Conservation (phyloP, 192 early-diverging fungal genomes). For the Rhizoclosmatium globosum region DNA sequence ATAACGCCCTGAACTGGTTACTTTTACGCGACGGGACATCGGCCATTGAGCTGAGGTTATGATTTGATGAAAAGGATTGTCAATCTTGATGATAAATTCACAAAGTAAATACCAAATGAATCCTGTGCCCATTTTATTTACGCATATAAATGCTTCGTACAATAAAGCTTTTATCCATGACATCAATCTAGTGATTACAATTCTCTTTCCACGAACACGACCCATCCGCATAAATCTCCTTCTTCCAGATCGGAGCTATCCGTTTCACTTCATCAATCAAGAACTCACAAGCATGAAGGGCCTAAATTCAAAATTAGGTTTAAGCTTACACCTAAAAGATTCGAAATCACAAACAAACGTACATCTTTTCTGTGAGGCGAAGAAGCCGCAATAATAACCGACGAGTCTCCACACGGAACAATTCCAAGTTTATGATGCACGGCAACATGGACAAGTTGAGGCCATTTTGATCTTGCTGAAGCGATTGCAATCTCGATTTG, state of each 20-base stretch:
- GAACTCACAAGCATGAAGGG: conserved; percentile 77
- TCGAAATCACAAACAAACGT: background rate
- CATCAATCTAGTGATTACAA: conserved; percentile 35
- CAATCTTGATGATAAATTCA: background rate
- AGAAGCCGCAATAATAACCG: conserved; percentile 83
- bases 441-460: conserved; percentile 69
- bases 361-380: conserved; percentile 78
- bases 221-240: conserved; percentile 87
- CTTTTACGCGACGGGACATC: conserved; percentile 3
- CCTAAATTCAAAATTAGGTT: conserved; percentile 20
- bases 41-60: background rate
- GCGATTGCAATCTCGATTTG: conserved; percentile 68
- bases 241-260: conserved; percentile 93
- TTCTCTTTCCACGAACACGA: conserved; percentile 74
- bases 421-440: conserved; percentile 81
- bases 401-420: conserved; percentile 81
- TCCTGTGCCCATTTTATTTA: too few species aligned
- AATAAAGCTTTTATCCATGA: background rate
- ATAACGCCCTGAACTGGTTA: conserved; percentile 47
- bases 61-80: background rate
- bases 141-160: background rate
- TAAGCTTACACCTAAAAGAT: background rate
- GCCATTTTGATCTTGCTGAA: conserved; percentile 70
- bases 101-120: background rate
- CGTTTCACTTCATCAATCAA: conserved; percentile 92